Conservation (phyloP, 2,329 filamentous ascomycete genomes). For the Botrytis deweyae region DNA sequence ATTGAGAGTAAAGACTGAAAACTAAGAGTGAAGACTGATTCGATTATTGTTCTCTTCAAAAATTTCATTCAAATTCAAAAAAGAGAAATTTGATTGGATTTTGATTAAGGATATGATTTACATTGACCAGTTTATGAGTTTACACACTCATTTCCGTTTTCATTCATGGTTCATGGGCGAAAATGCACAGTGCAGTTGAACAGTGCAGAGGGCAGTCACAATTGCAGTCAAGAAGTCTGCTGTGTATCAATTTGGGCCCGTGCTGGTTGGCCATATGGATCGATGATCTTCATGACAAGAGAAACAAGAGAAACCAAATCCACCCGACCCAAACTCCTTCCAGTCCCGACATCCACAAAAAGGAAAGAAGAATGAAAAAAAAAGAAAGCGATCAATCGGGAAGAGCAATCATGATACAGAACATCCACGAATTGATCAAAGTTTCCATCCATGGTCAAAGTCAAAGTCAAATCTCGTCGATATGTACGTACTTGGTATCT, state of each 20-base stretch:
- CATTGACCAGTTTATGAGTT: not conserved
- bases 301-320: not conserved
- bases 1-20: not conserved
- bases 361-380: not conserved
- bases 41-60: not conserved
- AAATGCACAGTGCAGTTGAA: conserved; percentile 1
- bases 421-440: not conserved
- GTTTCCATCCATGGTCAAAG: not conserved
- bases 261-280: not conserved
- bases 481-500: not conserved
- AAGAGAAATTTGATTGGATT: conserved; percentile 1
- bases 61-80: not conserved
- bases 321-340: not conserved
- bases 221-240: not conserved
- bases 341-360: not conserved
- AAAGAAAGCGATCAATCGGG: not conserved
- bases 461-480: not conserved
- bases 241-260: not conserved
- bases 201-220: not conserved
- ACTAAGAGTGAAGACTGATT: too few relatives aligned
- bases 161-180: not conserved
- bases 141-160: not conserved
- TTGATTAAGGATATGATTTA: not conserved
- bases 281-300: not conserved
- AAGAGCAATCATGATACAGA: not conserved